Base-by-base conservation (phyloP, 2,329 filamentous ascomycete genomes). In the Pseudogymnoascus sp. region DNA sequence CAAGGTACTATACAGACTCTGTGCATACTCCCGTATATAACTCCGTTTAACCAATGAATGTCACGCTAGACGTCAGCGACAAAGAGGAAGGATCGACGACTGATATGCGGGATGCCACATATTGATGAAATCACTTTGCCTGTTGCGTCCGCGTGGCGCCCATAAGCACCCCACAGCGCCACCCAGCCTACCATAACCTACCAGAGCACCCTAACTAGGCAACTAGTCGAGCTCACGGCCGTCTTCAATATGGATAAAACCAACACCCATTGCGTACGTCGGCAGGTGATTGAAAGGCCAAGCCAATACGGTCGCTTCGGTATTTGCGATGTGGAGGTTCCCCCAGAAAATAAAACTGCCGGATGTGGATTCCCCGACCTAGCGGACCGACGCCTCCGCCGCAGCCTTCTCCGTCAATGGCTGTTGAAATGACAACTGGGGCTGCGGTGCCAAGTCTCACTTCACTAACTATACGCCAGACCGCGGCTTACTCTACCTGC, bases 81-180 rank as follows among this genome's bases (percentile, higher is more conserved):
- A 56, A 34, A 56, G 25, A 56, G 46, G 25, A 34, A 56, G 4
- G 46, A 56, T 56, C 46, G 46, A 56, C 46, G 5, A 18, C 7
- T 34, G 6, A 12, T 6, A 10, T 34, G 25, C 14, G n/a, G 46
- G 46, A 34, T 56, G 46, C 46, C 25, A 56, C 46, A 56, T 18
- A 56, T 56, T 56, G n/a, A 56, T 56, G 46, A 56, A 18, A 10
- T 8, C 46, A 56, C 46, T 56, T 25, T 34, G 46, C 46, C 46
- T 56, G 46, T 56, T 56, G 46, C 46, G 25, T 56, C 46, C 46
- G 46, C 46, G 46, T 34, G n/a, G 46, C 28, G 46, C n/a, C 46
- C 46, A 56, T 5, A n/a, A 18, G n/a, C 10, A 34, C 28, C 46
- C 46, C 46, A 56, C 46, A 56, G n/a, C 46, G 46, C 10, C 25